Base-by-base conservation (phyloP, 768 basidiomycete genomes). In the Leccinum broughii region DNA sequence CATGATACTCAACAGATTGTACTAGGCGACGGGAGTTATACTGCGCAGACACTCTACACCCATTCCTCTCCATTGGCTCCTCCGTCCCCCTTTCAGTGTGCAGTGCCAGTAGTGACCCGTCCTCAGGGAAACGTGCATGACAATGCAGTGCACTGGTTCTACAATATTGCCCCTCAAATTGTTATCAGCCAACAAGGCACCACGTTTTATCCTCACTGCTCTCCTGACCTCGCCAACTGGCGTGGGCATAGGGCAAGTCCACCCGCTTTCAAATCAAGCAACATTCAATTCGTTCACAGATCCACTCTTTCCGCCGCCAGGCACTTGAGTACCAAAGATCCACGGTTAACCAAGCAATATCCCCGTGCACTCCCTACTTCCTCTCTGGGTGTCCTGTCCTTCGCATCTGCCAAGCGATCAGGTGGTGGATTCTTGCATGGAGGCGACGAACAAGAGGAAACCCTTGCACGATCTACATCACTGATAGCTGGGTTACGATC, bases 381-480 rank as follows among this genome's bases (percentile, higher is more conserved):
- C 11, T 68, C 64, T 13, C 60, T 80, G 24, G 79, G 79, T 26
- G 66, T 80, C n/a, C 66, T 80, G 6, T 80, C 79, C 46, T 78
- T 74, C 66, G 76, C 77, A 10, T 79, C 78, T 51, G 72, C 78
- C 13, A 80, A 78, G 66, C 76, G 76, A 59, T 76, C 78, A 13
- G 78, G 78, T 28, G 80, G 80, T 32, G 77, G 77, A n/a, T 80
- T 74, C 60, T 64, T 79, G 51, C 74, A 74, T 41, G 81, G 81
- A 39, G 78, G 77, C 14, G 74, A 79, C 58, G 81, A 80, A 54
- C 80, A 80, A 66, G 80, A 81, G 51, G 80, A 81, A 64, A 61
- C 58, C 20, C 68, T 82, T 51, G 77, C 78, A 51, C 71, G 80
- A 53, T 73, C 67, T 3, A 80, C 76, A 48, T 76, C 78, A 2